Percentiles rank a stretch among this genome's conserved stretches.
These are phyloP conservation scores for Aspergillus affinis DNA, from an alignment of 495 filamentous ascomycete species.

Conservation along the genomic window DNA sequence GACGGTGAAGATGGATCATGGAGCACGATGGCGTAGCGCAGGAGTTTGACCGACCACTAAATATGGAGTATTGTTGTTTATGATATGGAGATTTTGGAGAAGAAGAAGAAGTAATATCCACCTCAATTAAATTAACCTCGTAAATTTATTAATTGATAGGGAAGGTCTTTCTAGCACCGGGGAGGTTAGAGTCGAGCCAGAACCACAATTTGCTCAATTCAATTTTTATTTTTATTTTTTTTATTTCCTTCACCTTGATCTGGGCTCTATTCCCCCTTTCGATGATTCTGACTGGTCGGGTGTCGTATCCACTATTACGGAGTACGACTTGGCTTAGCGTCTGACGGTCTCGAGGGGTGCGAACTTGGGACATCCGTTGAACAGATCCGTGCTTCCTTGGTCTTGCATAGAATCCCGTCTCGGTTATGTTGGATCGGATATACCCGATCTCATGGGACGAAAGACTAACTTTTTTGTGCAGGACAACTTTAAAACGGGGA, in stretches of 20 bases:
- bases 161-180: background rate
- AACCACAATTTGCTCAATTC: background rate
- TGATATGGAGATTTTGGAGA: background rate
- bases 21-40: background rate
- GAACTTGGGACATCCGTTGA: no score
- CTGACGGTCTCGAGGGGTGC: background rate
- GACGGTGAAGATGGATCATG: background rate
- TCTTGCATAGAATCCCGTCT: slow-evolving; percentile 2
- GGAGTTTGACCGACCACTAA: background rate
- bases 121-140: no score
- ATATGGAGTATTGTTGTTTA: background rate
- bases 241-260: background rate
- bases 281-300: background rate
- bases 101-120: no score
- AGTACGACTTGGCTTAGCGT: background rate
- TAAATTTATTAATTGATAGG: no score
- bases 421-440: slow-evolving; percentile 14
- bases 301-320: background rate
- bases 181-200: background rate
- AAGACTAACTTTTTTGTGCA: background rate
- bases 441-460: slow-evolving; percentile 13
- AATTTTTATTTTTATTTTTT: background rate
- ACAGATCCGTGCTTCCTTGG: no score
- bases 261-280: background rate
- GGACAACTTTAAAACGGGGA: background rate